Evolutionary conservation across 1,284 basidiomycete genomes (phyloP), one percentile per base, ranked within the genome.

Genomic region (Neolentinus lepideus): DNA sequence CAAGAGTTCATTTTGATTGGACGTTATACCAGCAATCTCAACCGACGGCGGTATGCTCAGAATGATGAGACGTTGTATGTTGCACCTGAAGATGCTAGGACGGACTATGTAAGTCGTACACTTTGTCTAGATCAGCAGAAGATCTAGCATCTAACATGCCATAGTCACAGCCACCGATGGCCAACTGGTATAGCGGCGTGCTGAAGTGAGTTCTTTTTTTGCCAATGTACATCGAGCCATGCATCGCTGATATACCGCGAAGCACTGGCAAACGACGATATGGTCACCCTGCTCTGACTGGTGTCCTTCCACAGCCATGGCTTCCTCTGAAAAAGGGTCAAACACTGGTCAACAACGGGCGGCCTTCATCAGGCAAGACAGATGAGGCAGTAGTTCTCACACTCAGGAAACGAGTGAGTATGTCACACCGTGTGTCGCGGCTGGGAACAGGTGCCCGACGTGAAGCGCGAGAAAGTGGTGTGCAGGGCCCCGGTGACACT

Each of bases 31-130:
- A 93, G 91, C 60, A 88, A 94, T 66, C 69, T 95, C 59, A 94
- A 88, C 64, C 81, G 88, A 56, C 79, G 88, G 57, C 76, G 93
- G 58, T 96, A 96, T 66, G 90, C 90, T 0, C 85, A 93, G 65
- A 94, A 95, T 66, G 94, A 97, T 64, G 95, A 97, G 62, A 95
- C 92, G 1, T 69, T 98, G 27, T 98, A 98, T 66, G 92, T 97
- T 36, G 95, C 92, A 2, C 92, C 92, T 0, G 89, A 92, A 64
- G 92, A 95, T 65, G 85, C 90, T 58, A 77, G 88, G 31, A 97
- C 94, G 12, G 92, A 97, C 72, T 97, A 94, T 69, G 89, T 90
- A 61, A 58, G 84, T 51, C 50, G 19, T n/a, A n/a, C n/a, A n/a
- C n/a, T n/a, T n/a, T n/a, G n/a, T n/a, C n/a, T n/a, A n/a, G n/a